Conservation (phyloP, 305 asterid species). For the Solanum chacoense region DNA sequence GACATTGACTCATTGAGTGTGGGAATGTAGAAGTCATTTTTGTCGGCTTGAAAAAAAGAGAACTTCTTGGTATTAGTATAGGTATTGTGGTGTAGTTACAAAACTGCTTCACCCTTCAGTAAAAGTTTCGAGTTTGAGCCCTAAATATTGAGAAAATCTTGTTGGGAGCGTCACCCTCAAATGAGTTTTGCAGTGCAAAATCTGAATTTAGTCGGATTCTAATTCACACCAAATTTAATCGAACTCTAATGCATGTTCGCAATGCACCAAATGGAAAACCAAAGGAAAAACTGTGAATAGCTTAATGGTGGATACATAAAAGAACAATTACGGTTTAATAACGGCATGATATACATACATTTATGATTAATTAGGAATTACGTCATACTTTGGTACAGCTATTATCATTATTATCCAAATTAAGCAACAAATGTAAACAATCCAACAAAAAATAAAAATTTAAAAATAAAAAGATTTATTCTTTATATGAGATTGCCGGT, state of each 20-base stretch:
- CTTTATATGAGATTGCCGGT: neutral
- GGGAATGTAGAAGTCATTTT: neutral
- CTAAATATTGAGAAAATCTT: too few species aligned
- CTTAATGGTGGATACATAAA: neutral
- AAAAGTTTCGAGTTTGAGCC: neutral
- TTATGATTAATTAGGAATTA: neutral
- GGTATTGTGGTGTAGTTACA: neutral
- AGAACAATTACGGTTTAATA: neutral
- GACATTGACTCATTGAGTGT: neutral
- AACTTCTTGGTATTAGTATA: too few species aligned
- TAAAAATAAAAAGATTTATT: neutral
- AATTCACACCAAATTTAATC: neutral
- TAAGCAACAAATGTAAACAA: neutral
- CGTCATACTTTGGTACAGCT: neutral
- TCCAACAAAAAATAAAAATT: neutral
- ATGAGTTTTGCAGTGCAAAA: too few species aligned
- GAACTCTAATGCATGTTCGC: neutral
- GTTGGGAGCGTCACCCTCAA: too few species aligned
- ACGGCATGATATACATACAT: neutral
- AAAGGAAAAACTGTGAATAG: neutral
- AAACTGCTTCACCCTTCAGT: fast-evolving
- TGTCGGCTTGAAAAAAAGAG: neutral
- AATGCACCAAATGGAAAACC: neutral
- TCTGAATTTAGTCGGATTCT: fast-evolving
- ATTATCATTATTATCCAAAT: neutral